phyloP scores from a whole-genome alignment of 495 filamentous ascomycete genomes.

The Podospora pseudopauciseta region DNA sequence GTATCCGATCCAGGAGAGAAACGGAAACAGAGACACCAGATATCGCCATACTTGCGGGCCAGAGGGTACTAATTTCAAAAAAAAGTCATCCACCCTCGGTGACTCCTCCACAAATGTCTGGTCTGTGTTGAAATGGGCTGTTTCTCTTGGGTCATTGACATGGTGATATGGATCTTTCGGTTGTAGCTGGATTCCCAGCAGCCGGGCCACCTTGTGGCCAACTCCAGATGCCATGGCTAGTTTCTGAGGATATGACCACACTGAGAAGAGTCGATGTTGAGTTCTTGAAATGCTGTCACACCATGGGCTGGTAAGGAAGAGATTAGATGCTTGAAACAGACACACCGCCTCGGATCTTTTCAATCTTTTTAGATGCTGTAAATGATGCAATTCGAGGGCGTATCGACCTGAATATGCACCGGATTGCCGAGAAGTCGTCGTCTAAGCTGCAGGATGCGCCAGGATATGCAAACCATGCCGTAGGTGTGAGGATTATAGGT shows the following conservation, averaged over 20 bases:
- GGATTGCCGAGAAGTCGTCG: background rate
- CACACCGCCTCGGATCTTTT: background rate
- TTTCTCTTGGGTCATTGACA: slow-evolving; percentile 68
- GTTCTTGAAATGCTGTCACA: background rate
- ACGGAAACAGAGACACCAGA: slow-evolving; percentile 72
- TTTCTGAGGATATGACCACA: too few species aligned
- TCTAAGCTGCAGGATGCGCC: background rate
- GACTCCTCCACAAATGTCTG: slow-evolving; percentile 83
- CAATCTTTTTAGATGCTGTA: background rate
- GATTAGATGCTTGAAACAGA: background rate
- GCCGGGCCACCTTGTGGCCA: slow-evolving; percentile 72
- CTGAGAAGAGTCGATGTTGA: background rate
- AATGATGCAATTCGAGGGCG: background rate
- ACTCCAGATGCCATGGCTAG: slow-evolving; percentile 46
- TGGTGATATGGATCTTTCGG: slow-evolving; percentile 53
- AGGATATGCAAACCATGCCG: background rate
- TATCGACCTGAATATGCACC: background rate
- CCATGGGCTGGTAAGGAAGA: background rate
- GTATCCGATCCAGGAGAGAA: slow-evolving; percentile 76
- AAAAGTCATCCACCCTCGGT: slow-evolving; percentile 70
- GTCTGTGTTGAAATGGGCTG: slow-evolving; percentile 69
- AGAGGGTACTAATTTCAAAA: slow-evolving; percentile 59
- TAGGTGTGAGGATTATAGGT: background rate
- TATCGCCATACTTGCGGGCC: slow-evolving; percentile 55
- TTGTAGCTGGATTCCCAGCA: slow-evolving; percentile 80